These are phyloP conservation scores for Solioccasus polychromus DNA, from an alignment of 768 basidiomycete species.

Conservation along the genomic window DNA sequence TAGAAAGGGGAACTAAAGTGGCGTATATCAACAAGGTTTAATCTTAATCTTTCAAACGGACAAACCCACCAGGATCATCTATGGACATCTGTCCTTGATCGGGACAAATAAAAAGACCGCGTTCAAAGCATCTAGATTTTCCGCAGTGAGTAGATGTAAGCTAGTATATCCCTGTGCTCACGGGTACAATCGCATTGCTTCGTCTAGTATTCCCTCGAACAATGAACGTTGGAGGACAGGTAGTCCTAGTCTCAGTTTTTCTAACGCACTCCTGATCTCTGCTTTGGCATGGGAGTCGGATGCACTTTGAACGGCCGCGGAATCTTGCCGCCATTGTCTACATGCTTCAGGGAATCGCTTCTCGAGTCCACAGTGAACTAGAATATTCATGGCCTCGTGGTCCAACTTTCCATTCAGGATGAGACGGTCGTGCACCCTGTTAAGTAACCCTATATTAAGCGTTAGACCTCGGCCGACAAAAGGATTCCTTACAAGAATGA, in stretches of 20 bases:
- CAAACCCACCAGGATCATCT: slow-evolving; percentile 4
- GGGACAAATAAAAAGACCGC: slow-evolving; percentile 5
- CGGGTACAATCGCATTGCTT: slow-evolving; percentile 23
- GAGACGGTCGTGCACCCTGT: slow-evolving; percentile 21
- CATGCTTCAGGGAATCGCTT: slow-evolving; percentile 25
- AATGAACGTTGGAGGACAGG: slow-evolving; percentile 14
- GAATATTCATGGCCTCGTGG: slow-evolving; percentile 24
- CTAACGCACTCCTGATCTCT: neutral
- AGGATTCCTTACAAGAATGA: slow-evolving; percentile 13
- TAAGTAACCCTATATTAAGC: neutral
- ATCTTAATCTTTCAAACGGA: neutral
- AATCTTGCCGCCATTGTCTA: slow-evolving; percentile 20
- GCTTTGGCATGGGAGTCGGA: rapidly evolving
- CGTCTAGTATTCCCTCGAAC: slow-evolving; percentile 26
- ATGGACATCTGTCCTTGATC: neutral
- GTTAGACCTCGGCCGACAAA: neutral
- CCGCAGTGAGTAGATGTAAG: neutral
- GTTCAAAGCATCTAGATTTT: slow-evolving; percentile 16
- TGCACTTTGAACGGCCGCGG: neutral
- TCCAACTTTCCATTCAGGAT: slow-evolving; percentile 25
- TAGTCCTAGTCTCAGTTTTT: slow-evolving; percentile 4
- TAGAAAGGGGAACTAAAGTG: slow-evolving; percentile 9
- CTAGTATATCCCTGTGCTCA: slow-evolving; percentile 2
- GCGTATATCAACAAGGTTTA: neutral
- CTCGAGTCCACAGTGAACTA: slow-evolving; percentile 30